These are phyloP conservation scores for Cynara cardunculus DNA, from an alignment of 129 eudicot genomes.

Conservation along the genomic window DNA sequence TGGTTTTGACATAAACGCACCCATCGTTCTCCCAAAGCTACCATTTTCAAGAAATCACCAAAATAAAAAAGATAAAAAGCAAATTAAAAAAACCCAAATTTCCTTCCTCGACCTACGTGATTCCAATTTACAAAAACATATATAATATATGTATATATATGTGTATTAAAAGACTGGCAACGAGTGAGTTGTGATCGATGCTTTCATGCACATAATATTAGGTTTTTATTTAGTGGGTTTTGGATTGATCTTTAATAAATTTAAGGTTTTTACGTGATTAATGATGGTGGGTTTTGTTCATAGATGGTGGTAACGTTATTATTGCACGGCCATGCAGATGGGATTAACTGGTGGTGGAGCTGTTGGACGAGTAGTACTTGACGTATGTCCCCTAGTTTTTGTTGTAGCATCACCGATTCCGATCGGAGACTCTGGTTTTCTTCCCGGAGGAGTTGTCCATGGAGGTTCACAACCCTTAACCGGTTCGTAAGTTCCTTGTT, in stretches of 20 bases:
- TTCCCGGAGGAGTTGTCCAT: conserved; percentile 35
- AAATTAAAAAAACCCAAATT: background rate
- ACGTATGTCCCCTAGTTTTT: conserved; percentile 50
- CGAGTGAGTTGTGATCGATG: background rate
- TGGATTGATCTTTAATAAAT: background rate
- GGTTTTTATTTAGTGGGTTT: background rate
- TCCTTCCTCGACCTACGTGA: conserved; percentile 25
- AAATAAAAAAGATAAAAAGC: background rate
- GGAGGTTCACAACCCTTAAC: conserved; percentile 40
- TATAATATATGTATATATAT: background rate
- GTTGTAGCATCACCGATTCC: conserved; percentile 54
- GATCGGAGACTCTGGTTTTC: conserved; percentile 53
- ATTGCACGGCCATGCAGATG: conserved; percentile 62
- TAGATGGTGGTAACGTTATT: conserved; percentile 38
- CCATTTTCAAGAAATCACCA: conserved; percentile 27
- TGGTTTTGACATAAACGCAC: conserved; percentile 25
- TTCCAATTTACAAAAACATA: conserved; percentile 22
- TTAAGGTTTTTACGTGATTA: conserved; percentile 33
- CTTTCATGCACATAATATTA: conserved; percentile 22
- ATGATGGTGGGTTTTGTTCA: conserved; percentile 38
- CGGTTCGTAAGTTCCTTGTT: conserved; percentile 73
- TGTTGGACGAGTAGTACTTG: conserved; percentile 51
- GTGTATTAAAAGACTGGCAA: conserved; percentile 6
- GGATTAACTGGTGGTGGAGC: conserved; percentile 42
- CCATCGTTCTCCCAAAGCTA: conserved; percentile 13